Percentiles rank a stretch among this genome's conserved stretches.
Evolutionary conservation across 106 monocot species (phyloP).

Genomic region (Dendrobium catenatum): DNA sequence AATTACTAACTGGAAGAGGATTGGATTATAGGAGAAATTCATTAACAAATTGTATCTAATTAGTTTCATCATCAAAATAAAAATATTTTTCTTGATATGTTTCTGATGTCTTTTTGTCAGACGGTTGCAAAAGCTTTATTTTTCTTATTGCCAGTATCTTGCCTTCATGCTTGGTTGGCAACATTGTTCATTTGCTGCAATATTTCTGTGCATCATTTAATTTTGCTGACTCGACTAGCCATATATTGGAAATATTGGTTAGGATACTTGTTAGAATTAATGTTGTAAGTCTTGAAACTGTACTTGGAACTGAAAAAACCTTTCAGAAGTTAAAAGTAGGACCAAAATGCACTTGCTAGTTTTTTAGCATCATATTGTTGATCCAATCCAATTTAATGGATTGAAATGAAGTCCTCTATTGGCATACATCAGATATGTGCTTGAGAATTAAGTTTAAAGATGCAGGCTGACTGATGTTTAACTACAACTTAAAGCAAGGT

Average conservation of each 20-base stretch:
- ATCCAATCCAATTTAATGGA: neutral
- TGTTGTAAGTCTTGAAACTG: neutral
- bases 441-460: conserved; percentile 1
- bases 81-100: neutral
- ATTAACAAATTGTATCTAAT: neutral
- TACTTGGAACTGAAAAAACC: neutral
- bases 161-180: neutral
- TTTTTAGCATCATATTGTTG: neutral
- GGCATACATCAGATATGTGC: neutral
- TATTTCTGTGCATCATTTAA: neutral
- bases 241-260: neutral
- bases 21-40: neutral
- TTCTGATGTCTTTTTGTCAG: neutral
- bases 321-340: neutral
- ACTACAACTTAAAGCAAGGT: neutral
- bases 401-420: neutral
- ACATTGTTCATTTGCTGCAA: neutral
- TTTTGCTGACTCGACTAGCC: neutral
- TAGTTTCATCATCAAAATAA: neutral
- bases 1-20: neutral
- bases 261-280: neutral
- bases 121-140: neutral
- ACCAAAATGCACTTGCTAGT: neutral
- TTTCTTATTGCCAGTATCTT: neutral
- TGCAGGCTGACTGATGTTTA: neutral